These are phyloP conservation scores for Kluyveromyces wickerhamii DNA, from an alignment of 805 yeast genomes.

Conservation along the genomic window DNA sequence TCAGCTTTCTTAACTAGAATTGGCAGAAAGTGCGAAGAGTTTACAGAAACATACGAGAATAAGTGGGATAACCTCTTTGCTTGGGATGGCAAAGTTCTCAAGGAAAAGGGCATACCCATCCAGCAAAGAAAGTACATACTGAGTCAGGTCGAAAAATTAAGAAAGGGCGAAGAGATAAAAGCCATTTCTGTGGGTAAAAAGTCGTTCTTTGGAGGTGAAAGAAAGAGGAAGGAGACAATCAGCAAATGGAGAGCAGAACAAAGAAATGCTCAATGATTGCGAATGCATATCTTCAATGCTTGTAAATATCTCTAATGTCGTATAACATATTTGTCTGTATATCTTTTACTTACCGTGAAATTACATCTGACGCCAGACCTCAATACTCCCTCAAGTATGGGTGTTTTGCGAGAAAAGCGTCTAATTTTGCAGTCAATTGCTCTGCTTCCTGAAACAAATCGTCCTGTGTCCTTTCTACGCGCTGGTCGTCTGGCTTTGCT, in stretches of 20 bases:
- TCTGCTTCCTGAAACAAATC: slow-evolving; percentile 69
- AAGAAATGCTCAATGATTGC: slow-evolving; percentile 25
- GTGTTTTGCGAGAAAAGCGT: slow-evolving; percentile 9
- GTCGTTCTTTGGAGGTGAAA: slow-evolving; percentile 75
- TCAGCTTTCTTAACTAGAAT: slow-evolving; percentile 64
- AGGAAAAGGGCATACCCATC: slow-evolving; percentile 69
- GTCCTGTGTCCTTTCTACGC: slow-evolving; percentile 50
- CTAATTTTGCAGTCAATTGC: slow-evolving; percentile 39
- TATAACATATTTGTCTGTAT: background rate
- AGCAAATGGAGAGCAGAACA: slow-evolving; percentile 56
- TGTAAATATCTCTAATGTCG: background rate
- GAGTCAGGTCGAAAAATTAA: slow-evolving; percentile 61
- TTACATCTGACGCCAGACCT: no score
- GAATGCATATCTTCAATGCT: no score
- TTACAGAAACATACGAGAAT: slow-evolving; percentile 61
- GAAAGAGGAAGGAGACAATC: slow-evolving; percentile 57
- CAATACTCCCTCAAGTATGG: slow-evolving; percentile 1
- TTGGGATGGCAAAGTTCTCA: slow-evolving; percentile 48
- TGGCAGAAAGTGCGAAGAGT: slow-evolving; percentile 68
- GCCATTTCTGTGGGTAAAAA: slow-evolving; percentile 64
- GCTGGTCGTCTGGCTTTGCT: slow-evolving; percentile 41
- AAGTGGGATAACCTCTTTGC: slow-evolving; percentile 60
- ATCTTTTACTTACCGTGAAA: background rate
- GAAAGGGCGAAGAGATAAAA: slow-evolving; percentile 43
- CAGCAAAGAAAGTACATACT: slow-evolving; percentile 66